phyloP scores from a whole-genome alignment of 108 stramenopile genomes.

The Cyclostephanos invisitatus region DNA sequence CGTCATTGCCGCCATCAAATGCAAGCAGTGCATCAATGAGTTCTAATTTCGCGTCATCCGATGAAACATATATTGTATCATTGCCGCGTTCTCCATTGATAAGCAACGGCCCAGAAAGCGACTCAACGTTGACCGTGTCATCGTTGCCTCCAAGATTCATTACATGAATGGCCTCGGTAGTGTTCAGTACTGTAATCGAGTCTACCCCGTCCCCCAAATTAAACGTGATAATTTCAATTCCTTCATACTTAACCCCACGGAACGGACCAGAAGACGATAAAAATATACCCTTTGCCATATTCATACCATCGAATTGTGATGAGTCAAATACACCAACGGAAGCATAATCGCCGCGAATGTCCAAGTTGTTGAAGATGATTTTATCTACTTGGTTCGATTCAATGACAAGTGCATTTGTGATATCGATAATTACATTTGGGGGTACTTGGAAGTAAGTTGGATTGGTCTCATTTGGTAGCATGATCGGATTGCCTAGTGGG shows the following conservation, averaged over 20 bases:
- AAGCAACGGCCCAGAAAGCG: constrained; percentile 41
- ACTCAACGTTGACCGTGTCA: constrained; percentile 21
- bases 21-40: constrained; percentile 30
- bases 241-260: constrained; percentile 28
- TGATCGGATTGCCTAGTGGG: constrained; percentile 17
- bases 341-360: constrained; percentile 25
- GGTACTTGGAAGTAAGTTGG: constrained; percentile 23
- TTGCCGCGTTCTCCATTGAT: constrained; percentile 34
- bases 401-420: constrained; percentile 10
- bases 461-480: constrained; percentile 38
- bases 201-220: constrained; percentile 42
- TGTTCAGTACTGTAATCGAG: constrained; percentile 23
- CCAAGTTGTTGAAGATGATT: constrained; percentile 38
- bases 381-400: constrained; percentile 45
- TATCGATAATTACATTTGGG: constrained; percentile 29
- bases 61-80: constrained; percentile 36
- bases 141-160: constrained; percentile 33
- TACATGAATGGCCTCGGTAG: constrained; percentile 35
- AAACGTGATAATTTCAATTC: constrained; percentile 34
- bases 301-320: constrained; percentile 26
- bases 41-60: constrained; percentile 32
- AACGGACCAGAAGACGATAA: constrained; percentile 10
- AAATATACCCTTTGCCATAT: constrained; percentile 37
- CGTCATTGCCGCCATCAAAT: constrained; percentile 38
- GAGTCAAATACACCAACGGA: constrained; percentile 24